These are phyloP conservation scores for Kazachstania martiniae DNA, from an alignment of 805 yeast genomes.

Conservation along the genomic window DNA sequence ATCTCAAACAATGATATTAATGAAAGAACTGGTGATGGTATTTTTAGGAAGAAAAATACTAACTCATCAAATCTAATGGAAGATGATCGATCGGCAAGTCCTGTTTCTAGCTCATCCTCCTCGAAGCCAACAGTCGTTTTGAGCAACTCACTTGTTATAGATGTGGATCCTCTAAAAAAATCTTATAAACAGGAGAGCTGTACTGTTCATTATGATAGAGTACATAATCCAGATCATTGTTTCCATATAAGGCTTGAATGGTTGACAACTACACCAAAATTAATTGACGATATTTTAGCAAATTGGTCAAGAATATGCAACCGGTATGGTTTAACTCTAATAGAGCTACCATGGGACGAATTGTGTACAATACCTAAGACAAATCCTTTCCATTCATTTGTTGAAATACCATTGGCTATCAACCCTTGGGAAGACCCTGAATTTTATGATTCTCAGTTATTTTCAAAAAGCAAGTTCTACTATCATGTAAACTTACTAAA, in stretches of 20 bases:
- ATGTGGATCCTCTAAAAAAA: slow-evolving; percentile 61
- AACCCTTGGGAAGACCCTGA: slow-evolving; percentile 64
- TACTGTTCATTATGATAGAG: slow-evolving; percentile 79
- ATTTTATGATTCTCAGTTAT: slow-evolving; percentile 33
- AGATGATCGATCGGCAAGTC: too few species aligned
- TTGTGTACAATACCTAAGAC: slow-evolving; percentile 60
- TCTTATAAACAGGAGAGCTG: slow-evolving; percentile 72
- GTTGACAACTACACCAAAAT: slow-evolving; percentile 80
- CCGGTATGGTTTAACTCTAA: slow-evolving; percentile 66
- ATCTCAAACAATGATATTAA: not conserved
- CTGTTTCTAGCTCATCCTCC: not conserved
- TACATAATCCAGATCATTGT: slow-evolving; percentile 91
- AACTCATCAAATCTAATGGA: not conserved
- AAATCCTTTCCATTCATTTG: slow-evolving; percentile 84
- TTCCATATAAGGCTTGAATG: slow-evolving; percentile 87
- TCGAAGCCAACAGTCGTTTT: slow-evolving; percentile 37
- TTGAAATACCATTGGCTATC: slow-evolving; percentile 52
- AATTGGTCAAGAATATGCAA: slow-evolving; percentile 79
- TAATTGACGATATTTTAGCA: slow-evolving; percentile 67
- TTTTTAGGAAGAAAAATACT: not conserved
- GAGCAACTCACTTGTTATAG: slow-evolving; percentile 54
- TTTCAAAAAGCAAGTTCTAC: slow-evolving; percentile 47
- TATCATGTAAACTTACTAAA: slow-evolving; percentile 70
- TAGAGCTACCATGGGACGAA: slow-evolving; percentile 89
- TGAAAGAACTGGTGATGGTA: not conserved